phyloP scores from a whole-genome alignment of 2,329 filamentous ascomycete genomes.

The Alternaria panax region DNA sequence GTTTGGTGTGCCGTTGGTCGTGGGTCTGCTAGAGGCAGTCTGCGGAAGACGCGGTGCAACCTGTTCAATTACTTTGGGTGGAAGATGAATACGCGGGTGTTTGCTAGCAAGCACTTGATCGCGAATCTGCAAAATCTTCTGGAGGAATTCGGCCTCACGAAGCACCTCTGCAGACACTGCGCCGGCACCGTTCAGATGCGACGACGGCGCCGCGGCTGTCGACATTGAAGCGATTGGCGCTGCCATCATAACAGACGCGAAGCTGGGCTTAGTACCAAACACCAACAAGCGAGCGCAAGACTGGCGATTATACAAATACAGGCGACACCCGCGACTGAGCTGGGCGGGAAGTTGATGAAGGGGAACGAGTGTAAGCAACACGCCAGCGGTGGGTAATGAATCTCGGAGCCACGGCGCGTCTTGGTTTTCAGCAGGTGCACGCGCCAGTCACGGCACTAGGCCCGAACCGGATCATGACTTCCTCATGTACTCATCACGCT shows the following conservation, averaged over 20 bases:
- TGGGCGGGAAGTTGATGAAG: constrained; percentile 31
- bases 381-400: constrained; percentile 13
- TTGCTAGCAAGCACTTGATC: constrained; percentile 81
- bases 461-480: constrained; percentile 12
- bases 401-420: constrained; percentile 17
- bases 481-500: constrained; percentile 19
- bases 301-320: constrained; percentile 38
- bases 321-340: constrained; percentile 30
- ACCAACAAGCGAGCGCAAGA: constrained; percentile 20
- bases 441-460: constrained; percentile 25
- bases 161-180: constrained; percentile 47
- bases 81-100: constrained; percentile 69
- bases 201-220: constrained; percentile 36
- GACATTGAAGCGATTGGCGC: constrained; percentile 40
- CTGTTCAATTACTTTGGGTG: constrained; percentile 59
- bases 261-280: constrained; percentile 28
- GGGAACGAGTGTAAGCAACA: constrained; percentile 32
- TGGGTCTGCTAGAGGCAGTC: constrained; percentile 37
- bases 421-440: constrained; percentile 16
- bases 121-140: constrained; percentile 80
- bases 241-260: constrained; percentile 28
- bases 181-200: constrained; percentile 44
- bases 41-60: constrained; percentile 46
- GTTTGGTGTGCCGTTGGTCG: constrained; percentile 43
- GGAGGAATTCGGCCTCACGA: constrained; percentile 65